Evolutionary conservation across 495 filamentous ascomycete species (phyloP), one percentile per base, ranked within the genome.

Genomic region (Jackrogersella minutella): DNA sequence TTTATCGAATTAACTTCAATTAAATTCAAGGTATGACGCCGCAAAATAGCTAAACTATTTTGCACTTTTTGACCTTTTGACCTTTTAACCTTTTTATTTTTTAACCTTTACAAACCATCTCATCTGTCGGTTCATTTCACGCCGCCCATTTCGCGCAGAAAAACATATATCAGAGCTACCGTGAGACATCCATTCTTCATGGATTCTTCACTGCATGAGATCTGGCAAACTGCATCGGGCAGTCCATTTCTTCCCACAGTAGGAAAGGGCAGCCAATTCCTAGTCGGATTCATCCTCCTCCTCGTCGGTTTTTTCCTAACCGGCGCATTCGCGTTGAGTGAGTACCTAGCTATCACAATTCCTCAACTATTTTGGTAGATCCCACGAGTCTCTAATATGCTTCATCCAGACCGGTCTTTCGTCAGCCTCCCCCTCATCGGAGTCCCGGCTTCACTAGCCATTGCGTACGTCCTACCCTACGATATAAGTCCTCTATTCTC

Each of bases 161-260:
- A 37, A 43, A 17, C 31, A n/a, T n/a, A n/a, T 10, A 13, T 16
- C n/a, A 37, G 11, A 62, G 31, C 59, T 61, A 52, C 17, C 30
- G 10, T 24, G 31, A 16, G 31, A 24, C 41, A 55, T 52, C 26
- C 41, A 55, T 52, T 57, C 58, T 67, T 68, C 81, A 86, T 86
- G 84, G 84, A 86, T 83, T 84, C 83, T 68, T 92, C 93, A 82
- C 77, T 97, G 75, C 88, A 88, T 77, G 87, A 93, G 76, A 83
- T 94, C 76, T 97, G 93, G 93, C 90, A 94, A 81, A 89, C 90
- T 82, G 90, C 93, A 75, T 85, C 89, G 73, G 85, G 87, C 84
- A 88, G 85, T 78, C 92, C 94, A 55, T 98, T 93, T 81, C 73
- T 86, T 56, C 93, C 96, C 39, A 77, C 88, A 30, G 81, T 98